Evolutionary conservation across 176 grass and related monocot genomes (phyloP), one percentile per base, ranked within the genome.

Genomic region (Oryza meyeriana): DNA sequence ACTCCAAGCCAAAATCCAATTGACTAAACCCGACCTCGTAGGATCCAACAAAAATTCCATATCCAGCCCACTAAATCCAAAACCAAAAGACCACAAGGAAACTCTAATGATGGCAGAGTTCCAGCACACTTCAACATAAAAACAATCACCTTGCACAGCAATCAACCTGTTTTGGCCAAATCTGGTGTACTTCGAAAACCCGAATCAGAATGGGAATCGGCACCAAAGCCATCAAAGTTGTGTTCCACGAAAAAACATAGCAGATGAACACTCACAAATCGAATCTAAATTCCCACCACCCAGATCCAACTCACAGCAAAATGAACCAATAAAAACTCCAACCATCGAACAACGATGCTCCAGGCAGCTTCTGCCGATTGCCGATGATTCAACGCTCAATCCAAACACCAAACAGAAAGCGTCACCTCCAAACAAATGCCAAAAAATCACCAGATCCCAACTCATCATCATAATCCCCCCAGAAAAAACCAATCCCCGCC

Each of bases 401-500:
- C 69, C 44, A 74, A 16, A 72, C 20, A 35, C 74, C 44, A 74
- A 22, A 63, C 18, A 45, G 72, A 57, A 66, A 66, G 12, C 44
- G 8, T 0, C 31, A 38, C 61, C 45, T n/a, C 61, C 57, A 30
- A 61, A 12, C 52, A 79, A 86, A 86, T 86, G 84, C 61, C 69
- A 62, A 38, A 18, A 47, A 27, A 29, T 13, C 10, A 6, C 14
- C 78, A 81, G 78, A 87, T 81, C 85, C 62, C 85, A 87, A 44
- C 45, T 38, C 32, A 32, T 20, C 27, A 61, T 17, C 26, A 16
- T 32, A 81, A 61, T 22, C 35, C 58, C 8, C 4, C 50, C 0
- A 33, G 6, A 16, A 66, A 57, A 74, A 75, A 59, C 18, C 17
- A 22, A 34, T 28, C 48, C 70, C 48, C 70, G 25, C 18, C 34